These are phyloP conservation scores for Balansia obtecta DNA, from an alignment of 2,329 filamentous ascomycete species.

Conservation along the genomic window DNA sequence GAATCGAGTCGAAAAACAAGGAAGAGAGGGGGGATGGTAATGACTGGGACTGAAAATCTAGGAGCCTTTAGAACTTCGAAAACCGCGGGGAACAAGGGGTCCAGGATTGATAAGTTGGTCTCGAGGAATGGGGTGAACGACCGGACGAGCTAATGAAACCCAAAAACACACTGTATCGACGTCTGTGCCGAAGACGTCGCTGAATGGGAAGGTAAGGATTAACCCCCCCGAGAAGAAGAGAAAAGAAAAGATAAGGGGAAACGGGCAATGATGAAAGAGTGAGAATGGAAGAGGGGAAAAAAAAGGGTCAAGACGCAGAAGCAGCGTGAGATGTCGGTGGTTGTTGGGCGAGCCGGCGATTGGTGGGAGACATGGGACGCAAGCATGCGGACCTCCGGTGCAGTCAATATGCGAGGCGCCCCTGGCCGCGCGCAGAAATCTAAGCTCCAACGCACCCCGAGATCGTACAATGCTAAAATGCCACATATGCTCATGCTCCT, in stretches of 20 bases:
- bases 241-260: conserved; percentile 11
- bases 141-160: conserved; percentile 25
- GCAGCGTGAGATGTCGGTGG: conserved; percentile 1
- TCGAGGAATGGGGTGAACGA: conserved; percentile 14
- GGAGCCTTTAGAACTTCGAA: background rate
- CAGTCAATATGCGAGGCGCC: background rate
- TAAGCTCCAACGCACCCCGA: background rate
- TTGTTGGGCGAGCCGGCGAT: background rate
- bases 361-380: too few relatives aligned
- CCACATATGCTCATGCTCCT: background rate
- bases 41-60: background rate
- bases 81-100: background rate
- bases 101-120: conserved; percentile 3
- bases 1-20: background rate
- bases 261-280: conserved; percentile 8
- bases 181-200: conserved; percentile 13
- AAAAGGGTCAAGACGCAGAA: conserved; percentile 6
- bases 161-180: conserved; percentile 12
- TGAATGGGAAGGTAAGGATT: conserved; percentile 13
- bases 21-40: conserved; percentile 3
- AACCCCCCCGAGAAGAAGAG: conserved; percentile 4
- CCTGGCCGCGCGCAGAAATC: background rate
- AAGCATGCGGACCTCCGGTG: too few relatives aligned
- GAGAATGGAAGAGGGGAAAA: conserved; percentile 11
- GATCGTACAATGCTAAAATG: background rate